Evolutionary conservation across 2,329 filamentous ascomycete species (phyloP), one percentile per base, ranked within the genome.

Genomic region (Lasiodiplodia gonubiensis): DNA sequence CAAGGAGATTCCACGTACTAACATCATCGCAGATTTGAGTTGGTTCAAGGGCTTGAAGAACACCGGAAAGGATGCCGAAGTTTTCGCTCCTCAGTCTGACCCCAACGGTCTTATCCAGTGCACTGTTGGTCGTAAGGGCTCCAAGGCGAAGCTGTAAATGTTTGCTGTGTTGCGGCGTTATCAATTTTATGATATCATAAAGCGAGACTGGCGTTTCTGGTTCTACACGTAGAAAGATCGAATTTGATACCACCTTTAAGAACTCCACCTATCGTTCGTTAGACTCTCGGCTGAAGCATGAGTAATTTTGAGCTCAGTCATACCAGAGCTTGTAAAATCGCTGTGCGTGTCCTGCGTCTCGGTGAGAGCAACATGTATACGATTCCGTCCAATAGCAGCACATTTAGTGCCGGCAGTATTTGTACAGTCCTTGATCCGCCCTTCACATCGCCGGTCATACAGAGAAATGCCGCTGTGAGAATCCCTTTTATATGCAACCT

Each of bases 1-100:
- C 27, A 12, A 35, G 25, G 12, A 25, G 37, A 23, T 25, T 4
- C 33, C 71, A 73, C 69, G 72, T 67, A 61, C 70, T 72, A 70
- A 76, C 66, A 14, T 11, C 66, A 64, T 59, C 4, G 30, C 75
- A 94, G 94, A 98, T 77, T 82, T 99, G 76, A 94, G 91, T 82
- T 99, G 95, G 95, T 92, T 97, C 86, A 96, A 98, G 80, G 93
- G 90, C 35, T 79, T 94, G 72, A 92, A 97, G 85, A 99, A 99
- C 82, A 97, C 92, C 0, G 95, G 95, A 80, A 91, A 92, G 80
- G 91, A 99, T 75, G 95, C 95, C 64, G 94, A 97, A 77, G 94
- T 99, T 23, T 97, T 95, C 75, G 94, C 92, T 33, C 95, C 95
- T 3, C 95, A 98, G 80, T 92, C 91, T 12, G 89, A 92, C 71